Base-by-base conservation (phyloP, 768 basidiomycete species). In the Leucosporidium creatinivorum region DNA sequence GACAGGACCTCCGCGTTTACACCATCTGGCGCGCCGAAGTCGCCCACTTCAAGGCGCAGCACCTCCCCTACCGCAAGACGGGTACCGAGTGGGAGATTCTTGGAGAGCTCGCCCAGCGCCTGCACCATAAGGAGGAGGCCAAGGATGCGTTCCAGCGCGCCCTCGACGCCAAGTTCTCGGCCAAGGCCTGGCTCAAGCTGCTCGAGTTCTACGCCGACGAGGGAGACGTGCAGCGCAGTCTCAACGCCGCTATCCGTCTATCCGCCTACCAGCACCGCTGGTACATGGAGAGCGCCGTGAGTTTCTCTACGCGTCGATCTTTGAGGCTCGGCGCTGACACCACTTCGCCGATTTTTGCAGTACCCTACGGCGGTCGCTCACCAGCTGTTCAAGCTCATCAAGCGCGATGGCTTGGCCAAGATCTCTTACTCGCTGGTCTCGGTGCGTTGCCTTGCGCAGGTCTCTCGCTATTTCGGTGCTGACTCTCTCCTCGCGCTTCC, bases 1-100 rank as follows among this genome's bases (percentile, higher is more conserved):
- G 36, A 60, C 69, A 93, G 91, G 96, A 99, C 77, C 82, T 99
- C 49, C 86, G 96, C 21, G 89, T 99, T 6, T 98, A 94, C 88
- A 99, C 96, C 1, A 98, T 99, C 75, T 99, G 94, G 85, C 85
- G 96, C 28, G 94, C 96, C 3, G 96, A 98, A 76, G 89, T 97
- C 17, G 93, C 93, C 0, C 96, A 99, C 77, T 99, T 96, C 84
- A 98, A 96, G 77, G 93, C 92, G 4, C 94, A 98, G 77, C 93
- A 96, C 71, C 89, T 98, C 65, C 93, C 93, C 0, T 99, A 99
- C 77, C 86, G 92, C 67, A 98, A 98, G 81, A 97, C 94, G 0
- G 92, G 90, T 0, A 79, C 91, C 25, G 96, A 99, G 79, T 99
- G 96, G 94, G 96, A 98, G 80, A 94, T 98, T 56, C 82, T 99